Base-by-base conservation (phyloP, 345 rosid genomes). In the Psidium guajava region DNA sequence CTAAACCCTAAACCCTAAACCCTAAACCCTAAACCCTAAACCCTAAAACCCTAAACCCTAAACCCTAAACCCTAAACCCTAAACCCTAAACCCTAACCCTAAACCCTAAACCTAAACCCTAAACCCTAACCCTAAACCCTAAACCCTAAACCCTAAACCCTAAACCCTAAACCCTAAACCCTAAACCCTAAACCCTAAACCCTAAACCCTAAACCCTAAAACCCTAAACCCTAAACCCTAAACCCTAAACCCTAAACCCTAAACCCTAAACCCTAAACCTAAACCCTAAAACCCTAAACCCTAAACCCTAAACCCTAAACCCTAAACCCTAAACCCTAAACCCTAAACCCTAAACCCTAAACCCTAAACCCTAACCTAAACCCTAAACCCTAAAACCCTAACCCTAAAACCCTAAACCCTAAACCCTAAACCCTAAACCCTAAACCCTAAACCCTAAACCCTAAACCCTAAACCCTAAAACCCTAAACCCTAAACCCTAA, bases 151-250 rank as follows among this genome's bases (percentile, higher is more conserved):
- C 74, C 74, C 74, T 61, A 61, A 61, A 61, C 74, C 74, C 74
- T 61, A 25, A 61, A 61, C 74, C 74, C 74, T 61, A 61, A 61
- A 61, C 74, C 32, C 74, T 61, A 61, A 61, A 61, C 74, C 74
- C 74, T 61, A 61, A 61, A 61, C 74, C 74, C 74, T 25, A 77
- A 77, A 77, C 82, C 82, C 82, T 77, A 77, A 77, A 75, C 82
- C 82, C 82, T 75, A 75, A 77, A 77, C 82, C 82, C 82, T 77
- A 77, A 77, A 77, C 82, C 82, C 51, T 77, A 40, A 77, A 77
- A n/a, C 82, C 82, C 82, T 75, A 75, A 75, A 75, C 82, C 82
- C 82, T 75, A 75, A 75, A 75, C 82, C 82, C 82, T 75, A 75
- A 75, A 75, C 82, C 82, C 82, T 75, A 75, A 75, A 59, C 42